Base-by-base conservation (phyloP, 495 filamentous ascomycete genomes). In the Penicillium coffeae region DNA sequence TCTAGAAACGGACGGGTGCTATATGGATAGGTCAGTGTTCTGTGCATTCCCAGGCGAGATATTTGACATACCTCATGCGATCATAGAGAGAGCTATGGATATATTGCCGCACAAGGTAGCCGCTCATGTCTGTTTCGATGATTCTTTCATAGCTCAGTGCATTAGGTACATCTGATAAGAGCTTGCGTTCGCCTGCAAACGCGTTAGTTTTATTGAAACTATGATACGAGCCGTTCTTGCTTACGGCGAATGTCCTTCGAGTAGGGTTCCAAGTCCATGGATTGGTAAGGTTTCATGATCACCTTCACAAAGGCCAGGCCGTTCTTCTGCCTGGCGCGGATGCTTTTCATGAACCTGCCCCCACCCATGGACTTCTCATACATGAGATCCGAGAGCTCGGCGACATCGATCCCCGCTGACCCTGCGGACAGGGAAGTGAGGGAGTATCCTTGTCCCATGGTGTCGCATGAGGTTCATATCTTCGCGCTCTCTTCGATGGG, bases 31-130 rank as follows among this genome's bases (percentile, higher is more conserved):
- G 25, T 30, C 40, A 54, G 52, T 14, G 19, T 34, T 37, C 10
- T 30, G 12, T 18, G 19, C 4, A 47, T 15, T 18, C 25, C 25
- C 25, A 30, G 25, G 25, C 35, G 12, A 18, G n/a, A 14, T 12
- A 14, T 19, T n/a, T 41, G 12, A 48, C 57, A 34, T 68, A 85
- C 82, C 84, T 88, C 68, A 97, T 85, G 21, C 93, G 86, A 72
- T 99, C 94, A 73, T 99, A 99, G 13, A 99, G 79, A 25, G 90
- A 95, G 77, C 88, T 96, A 68, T 96, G 89, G 52, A 96, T 81
- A 67, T 87, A 97, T 64, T 97, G 94, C 41, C 94, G 85, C n/a
- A 96, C 88, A 40, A 99, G 81, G 65, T 92, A 96, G 39, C 90
- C 94, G 60, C 89, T 88, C 7, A 82, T 90, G 43, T 86, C 79